Base-by-base conservation (phyloP, 352 stramenopile genomes). In the Globisporangium perplexum region DNA sequence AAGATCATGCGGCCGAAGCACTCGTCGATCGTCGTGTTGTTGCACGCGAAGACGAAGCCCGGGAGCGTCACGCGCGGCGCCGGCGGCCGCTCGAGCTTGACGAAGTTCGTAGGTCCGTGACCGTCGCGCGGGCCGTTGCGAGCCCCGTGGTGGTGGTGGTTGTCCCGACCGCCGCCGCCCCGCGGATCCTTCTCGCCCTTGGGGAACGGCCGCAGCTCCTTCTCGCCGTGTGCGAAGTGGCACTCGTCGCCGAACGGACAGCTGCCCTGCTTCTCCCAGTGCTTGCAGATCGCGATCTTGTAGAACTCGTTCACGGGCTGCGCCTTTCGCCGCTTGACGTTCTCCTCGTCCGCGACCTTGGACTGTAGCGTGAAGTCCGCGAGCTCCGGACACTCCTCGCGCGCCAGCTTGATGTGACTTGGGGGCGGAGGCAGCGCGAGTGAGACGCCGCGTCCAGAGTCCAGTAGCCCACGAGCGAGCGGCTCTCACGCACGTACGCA, bases 281-380 rank as follows among this genome's bases (percentile, higher is more conserved):
- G 95, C 63, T 99, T 99, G 72, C 96, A 99, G 39, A 99, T 93
- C 50, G 86, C 88, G 47, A 98, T 97, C 67, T 98, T 98, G 72
- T 91, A 99, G 61, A 98, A 98, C 72, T 98, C 96, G 69, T 98
- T 98, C 28, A 93, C 82, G 10, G 86, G 86, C 55, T 95, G 86
- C 28, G 82, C 80, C 62, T 94, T 92, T 38, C 82, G 72, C 22
- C 84, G 83, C 68, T 94, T 82, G 53, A 93, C 68, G 66, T 88
- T 88, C 72, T 97, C 85, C 81, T 97, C 81, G 72, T 98, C 72
- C 12, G 83, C 82, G 43, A 88, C 83, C 66, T 94, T 95, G 75
- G 82, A 90, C 72, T 89, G 81, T 65, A 98, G 61, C 28, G 89
- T 89, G 65, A 98, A 99, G 64, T 98, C 93, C 2, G 94, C 93